These are phyloP conservation scores for Microstegium vimineum DNA, from an alignment of 176 grass and related monocot genomes.

Conservation along the genomic window DNA sequence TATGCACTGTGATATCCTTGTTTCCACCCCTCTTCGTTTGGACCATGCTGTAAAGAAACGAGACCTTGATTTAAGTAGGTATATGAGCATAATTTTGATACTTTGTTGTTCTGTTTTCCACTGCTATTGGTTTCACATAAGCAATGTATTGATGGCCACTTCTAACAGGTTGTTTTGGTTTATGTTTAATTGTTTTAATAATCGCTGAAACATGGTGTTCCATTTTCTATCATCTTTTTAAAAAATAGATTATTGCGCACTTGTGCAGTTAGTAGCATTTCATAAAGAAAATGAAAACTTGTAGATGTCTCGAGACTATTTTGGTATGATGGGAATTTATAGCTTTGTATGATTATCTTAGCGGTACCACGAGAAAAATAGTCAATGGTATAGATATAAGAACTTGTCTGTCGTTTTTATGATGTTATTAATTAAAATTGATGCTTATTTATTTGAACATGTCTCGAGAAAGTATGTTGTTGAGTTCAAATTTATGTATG, in stretches of 20 bases:
- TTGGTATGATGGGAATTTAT: too few species aligned
- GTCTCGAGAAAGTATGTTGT: too few species aligned
- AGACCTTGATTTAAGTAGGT: constrained; percentile 77
- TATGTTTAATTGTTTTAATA: constrained; percentile 10
- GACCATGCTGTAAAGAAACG: constrained; percentile 66
- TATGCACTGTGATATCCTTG: constrained; percentile 83
- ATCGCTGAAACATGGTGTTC: background rate
- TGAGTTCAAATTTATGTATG: too few species aligned
- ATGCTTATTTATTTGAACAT: too few species aligned
- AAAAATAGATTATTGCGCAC: background rate
- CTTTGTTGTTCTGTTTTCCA: too few species aligned
- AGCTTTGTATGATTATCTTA: too few species aligned
- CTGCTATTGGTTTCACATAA: background rate
- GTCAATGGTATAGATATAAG: too few species aligned
- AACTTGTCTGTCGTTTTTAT: too few species aligned
- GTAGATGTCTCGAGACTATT: background rate
- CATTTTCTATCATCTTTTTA: background rate
- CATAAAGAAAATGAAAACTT: background rate
- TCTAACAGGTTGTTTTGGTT: background rate
- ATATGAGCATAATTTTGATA: too few species aligned
- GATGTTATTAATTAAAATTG: too few species aligned
- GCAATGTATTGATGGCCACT: background rate
- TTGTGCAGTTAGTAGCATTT: too few species aligned
- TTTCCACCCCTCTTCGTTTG: constrained; percentile 87
- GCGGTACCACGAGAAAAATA: too few species aligned